Percentiles rank a stretch among this genome's conserved stretches.
phyloP scores from a whole-genome alignment of 192 early-diverging fungal species.

The Coemansia sp. region DNA sequence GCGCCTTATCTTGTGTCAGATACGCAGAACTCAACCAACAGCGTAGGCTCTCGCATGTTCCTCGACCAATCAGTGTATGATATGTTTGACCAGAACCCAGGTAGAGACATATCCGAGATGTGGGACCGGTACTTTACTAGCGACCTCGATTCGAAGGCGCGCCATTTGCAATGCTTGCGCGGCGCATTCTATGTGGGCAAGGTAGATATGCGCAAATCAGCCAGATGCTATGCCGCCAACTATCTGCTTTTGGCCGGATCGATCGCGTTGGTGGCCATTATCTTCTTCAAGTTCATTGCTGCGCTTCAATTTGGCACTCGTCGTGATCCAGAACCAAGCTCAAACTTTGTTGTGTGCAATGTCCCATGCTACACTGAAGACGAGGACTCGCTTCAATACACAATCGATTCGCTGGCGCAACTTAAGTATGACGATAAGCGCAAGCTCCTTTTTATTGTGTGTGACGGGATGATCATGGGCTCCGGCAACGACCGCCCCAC shows the following conservation, averaged over 20 bases:
- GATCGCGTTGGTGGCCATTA: constrained; percentile 76
- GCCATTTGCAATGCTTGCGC: constrained; percentile 73
- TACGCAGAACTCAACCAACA: constrained; percentile 40
- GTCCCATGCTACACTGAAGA: constrained; percentile 98
- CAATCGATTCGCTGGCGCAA: constrained; percentile 88
- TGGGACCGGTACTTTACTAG: constrained; percentile 61
- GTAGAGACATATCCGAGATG: constrained; percentile 61
- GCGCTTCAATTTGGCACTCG: constrained; percentile 82
- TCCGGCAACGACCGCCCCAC: constrained; percentile 96
- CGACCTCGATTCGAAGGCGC: constrained; percentile 36
- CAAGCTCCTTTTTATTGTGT: constrained; percentile 93
- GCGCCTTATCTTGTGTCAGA: constrained; percentile 50
- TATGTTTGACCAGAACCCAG: constrained; percentile 65
- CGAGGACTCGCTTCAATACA: constrained; percentile 89
- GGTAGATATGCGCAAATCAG: constrained; percentile 79
- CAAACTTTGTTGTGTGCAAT: constrained; percentile 91
- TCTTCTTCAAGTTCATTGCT: constrained; percentile 95
- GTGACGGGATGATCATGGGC: constrained; percentile 97
- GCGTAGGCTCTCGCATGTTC: constrained; percentile 54
- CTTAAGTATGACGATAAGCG: constrained; percentile 96
- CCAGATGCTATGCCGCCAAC: constrained; percentile 76
- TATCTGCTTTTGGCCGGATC: constrained; percentile 83
- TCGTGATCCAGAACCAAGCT: constrained; percentile 75
- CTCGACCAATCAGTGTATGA: constrained; percentile 59
- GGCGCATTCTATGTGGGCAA: constrained; percentile 83